These are phyloP conservation scores for Paramecium octaurelia DNA, from an alignment of 73 alveolate species.

Conservation along the genomic window DNA sequence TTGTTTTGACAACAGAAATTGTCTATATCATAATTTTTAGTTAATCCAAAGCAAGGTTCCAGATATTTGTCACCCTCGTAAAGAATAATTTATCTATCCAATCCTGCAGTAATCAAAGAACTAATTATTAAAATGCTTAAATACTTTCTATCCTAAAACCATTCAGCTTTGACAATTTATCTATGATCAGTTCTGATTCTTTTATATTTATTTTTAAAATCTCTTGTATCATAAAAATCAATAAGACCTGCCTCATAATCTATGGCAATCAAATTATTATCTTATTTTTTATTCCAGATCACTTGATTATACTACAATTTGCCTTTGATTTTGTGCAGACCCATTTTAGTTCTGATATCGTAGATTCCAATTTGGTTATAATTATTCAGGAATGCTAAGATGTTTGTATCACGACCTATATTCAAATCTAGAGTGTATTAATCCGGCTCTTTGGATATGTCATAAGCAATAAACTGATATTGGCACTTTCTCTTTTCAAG, in stretches of 20 bases:
- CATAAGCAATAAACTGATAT: background rate
- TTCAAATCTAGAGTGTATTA: background rate
- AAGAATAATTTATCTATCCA: background rate
- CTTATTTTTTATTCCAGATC: background rate
- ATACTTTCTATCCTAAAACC: background rate
- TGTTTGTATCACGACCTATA: background rate
- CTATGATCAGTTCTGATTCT: background rate
- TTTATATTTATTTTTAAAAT: background rate
- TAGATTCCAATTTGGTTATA: background rate
- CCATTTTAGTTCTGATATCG: background rate
- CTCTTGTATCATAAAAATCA: background rate
- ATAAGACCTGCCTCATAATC: background rate
- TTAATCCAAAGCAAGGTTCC: background rate
- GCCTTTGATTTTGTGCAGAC: background rate
- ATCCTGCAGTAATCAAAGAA: background rate
- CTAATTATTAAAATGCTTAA: background rate
- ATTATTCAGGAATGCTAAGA: background rate
- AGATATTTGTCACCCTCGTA: background rate
- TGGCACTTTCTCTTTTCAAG: background rate
- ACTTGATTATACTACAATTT: background rate
- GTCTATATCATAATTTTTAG: background rate
- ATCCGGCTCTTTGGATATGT: background rate
- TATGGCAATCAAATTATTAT: background rate
- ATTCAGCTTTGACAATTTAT: background rate
- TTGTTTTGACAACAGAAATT: background rate